Conservation (phyloP, 208 protist species). For the Trypanosoma lewisi region DNA sequence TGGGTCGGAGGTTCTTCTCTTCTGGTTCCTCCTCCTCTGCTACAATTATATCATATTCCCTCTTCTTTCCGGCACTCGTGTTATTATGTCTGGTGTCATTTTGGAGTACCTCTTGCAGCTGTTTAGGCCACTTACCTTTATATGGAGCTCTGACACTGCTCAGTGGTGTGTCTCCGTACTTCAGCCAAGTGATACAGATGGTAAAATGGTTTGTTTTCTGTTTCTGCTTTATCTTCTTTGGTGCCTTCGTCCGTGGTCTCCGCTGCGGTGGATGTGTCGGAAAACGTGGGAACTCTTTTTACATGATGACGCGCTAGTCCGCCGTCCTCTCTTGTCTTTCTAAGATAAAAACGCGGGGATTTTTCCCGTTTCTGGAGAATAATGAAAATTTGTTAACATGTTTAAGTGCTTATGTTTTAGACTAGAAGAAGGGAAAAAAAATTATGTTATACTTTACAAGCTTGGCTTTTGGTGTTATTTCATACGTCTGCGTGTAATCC, state of each 20-base stretch:
- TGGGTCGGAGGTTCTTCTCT: slow-evolving; percentile 18
- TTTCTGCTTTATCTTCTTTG: slow-evolving; percentile 41
- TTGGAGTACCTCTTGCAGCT: background rate
- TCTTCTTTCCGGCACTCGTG: slow-evolving; percentile 21
- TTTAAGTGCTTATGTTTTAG: too few species aligned
- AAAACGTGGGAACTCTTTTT: slow-evolving; percentile 43
- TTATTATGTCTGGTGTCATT: slow-evolving; percentile 17
- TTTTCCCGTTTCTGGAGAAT: background rate
- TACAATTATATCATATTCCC: slow-evolving; percentile 17
- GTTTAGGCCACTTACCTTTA: background rate
- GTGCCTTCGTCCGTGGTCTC: slow-evolving; percentile 36
- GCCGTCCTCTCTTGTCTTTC: slow-evolving; percentile 51
- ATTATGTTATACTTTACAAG: background rate
- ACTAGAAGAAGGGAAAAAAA: too few species aligned
- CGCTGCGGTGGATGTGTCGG: slow-evolving; percentile 45
- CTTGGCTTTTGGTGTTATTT: background rate
- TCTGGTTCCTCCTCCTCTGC: slow-evolving; percentile 8
- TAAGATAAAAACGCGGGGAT: slow-evolving; percentile 15
- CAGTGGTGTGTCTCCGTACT: slow-evolving; percentile 5
- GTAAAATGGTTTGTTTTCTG: slow-evolving; percentile 34
- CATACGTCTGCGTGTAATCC: background rate
- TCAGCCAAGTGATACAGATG: slow-evolving; percentile 12
- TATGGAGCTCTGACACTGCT: background rate
- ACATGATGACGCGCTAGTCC: slow-evolving; percentile 58
- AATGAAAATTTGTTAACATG: too few species aligned